Conservation (phyloP, 2,329 filamentous ascomycete genomes). For the Diplodia seriata region DNA sequence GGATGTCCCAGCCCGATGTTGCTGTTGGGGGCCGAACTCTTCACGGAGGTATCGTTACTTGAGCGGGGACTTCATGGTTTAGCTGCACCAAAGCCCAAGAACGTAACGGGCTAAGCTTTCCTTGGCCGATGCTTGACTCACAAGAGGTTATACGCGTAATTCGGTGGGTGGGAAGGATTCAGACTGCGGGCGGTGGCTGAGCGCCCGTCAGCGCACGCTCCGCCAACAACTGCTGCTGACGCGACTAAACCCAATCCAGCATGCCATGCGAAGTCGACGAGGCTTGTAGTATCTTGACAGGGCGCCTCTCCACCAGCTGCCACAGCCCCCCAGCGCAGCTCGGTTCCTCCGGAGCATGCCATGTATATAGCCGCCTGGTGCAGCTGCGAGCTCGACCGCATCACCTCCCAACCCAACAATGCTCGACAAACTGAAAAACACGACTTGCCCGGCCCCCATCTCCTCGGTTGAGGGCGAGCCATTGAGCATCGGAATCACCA, state of each 20-base stretch:
- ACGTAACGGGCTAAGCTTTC: neutral
- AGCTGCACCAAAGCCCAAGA: too few relatives aligned
- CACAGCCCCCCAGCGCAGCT: neutral
- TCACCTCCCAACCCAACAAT: neutral
- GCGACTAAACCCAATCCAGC: neutral
- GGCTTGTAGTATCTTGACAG: neutral
- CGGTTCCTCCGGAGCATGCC: neutral
- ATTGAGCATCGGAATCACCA: constrained; percentile 31
- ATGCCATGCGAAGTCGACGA: neutral
- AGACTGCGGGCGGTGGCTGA: constrained; percentile 1
- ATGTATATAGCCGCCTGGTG: neutral
- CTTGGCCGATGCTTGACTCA: neutral
- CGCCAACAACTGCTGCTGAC: neutral
- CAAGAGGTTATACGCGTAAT: neutral
- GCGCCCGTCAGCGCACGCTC: neutral
- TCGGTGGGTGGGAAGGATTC: neutral
- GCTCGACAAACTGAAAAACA: neutral
- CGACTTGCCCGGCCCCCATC: constrained; percentile 17
- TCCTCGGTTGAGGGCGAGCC: constrained; percentile 1
- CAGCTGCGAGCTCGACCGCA: too few relatives aligned
- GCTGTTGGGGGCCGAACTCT: too few relatives aligned
- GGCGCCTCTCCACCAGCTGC: neutral
- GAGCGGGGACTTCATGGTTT: too few relatives aligned
- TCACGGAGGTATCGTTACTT: too few relatives aligned
- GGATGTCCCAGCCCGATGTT: too few relatives aligned